Evolutionary conservation across 2,329 filamentous ascomycete genomes (phyloP), one percentile per base, ranked within the genome.

Genomic region (Phyllosticta capitalensis): DNA sequence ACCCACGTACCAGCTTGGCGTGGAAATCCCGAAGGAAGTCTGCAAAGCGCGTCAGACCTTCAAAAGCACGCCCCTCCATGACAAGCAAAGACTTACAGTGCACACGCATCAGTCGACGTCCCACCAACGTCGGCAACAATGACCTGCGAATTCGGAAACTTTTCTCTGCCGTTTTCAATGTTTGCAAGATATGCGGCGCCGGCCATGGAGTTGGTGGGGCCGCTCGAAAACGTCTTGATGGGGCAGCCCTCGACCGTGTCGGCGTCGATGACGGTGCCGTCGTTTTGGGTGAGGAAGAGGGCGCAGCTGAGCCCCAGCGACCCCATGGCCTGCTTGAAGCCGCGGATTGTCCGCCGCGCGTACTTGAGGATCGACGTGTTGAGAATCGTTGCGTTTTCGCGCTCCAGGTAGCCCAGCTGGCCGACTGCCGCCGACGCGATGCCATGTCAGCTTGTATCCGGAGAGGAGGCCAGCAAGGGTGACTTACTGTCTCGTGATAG

Each of bases 351-450:
- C 62, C 75, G 75, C 17, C 77, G 74, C 0, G 83, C 83, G 65
- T 84, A 84, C 0, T 75, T 67, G 12, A 85, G 72, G 30, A 87
- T 83, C 1, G 83, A 79, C 0, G 83, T 83, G 63, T 87, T 86
- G 19, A 87, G 72, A 20, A 87, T 83, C 1, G 82, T 79, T 0
- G 84, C 83, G 64, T 87, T 87, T 67, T 87, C 84, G 45, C 84
- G 76, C 69, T 85, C 83, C 9, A 85, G 70, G 58, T 84, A 59
- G 38, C 78, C 78, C 0, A 74, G 74, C 1, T 22, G 33, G 9
- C 54, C 73, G 73, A 0, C 38, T 45, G 74, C 77, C 19, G 79
- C n/a, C n/a, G n/a, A n/a, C n/a, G n/a, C n/a, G n/a, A n/a, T 75
- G 21, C 74, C 67, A 38, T 75, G 72, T 0, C 76, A 78, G 62